Conservation (phyloP, 2,329 filamentous ascomycete species). For the Ophiostoma angusticollis region DNA sequence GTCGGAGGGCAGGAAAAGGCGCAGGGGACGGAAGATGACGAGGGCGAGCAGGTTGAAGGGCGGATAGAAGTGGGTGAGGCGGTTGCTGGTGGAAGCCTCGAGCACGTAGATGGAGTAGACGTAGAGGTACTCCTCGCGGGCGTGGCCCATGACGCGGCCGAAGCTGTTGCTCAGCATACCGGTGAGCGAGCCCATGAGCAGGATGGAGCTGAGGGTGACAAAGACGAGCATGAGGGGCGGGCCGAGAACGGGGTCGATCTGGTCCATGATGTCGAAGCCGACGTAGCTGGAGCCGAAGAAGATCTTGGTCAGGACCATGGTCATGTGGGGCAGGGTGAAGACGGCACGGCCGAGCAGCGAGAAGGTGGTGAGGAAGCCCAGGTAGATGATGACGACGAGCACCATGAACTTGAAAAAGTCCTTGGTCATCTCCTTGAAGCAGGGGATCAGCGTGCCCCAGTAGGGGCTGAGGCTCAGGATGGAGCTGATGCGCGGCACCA, state of each 20-base stretch:
- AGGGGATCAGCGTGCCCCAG: slow-evolving; percentile 81
- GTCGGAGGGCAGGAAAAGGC: slow-evolving; percentile 53
- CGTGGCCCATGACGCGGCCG: slow-evolving; percentile 48
- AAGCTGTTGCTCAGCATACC: slow-evolving; percentile 69
- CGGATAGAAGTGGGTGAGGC: slow-evolving; percentile 57
- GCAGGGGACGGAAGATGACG: slow-evolving; percentile 56
- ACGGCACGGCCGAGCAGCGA: slow-evolving; percentile 60
- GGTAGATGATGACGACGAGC: slow-evolving; percentile 64
- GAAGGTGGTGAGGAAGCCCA: slow-evolving; percentile 83
- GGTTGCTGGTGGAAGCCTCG: slow-evolving; percentile 54
- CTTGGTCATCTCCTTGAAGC: slow-evolving; percentile 86
- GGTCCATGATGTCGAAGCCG: slow-evolving; percentile 55
- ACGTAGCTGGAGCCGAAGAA: slow-evolving; percentile 68
- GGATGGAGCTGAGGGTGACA: slow-evolving; percentile 62
- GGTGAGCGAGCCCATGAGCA: slow-evolving; percentile 67
- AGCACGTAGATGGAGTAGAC: slow-evolving; percentile 57
- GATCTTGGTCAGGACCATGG: slow-evolving; percentile 65
- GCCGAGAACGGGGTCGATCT: slow-evolving; percentile 43
- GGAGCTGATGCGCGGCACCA: slow-evolving; percentile 80
- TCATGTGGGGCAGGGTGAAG: slow-evolving; percentile 55
- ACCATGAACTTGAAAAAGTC: slow-evolving; percentile 78
- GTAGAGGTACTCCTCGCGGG: slow-evolving; percentile 65
- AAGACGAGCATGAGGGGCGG: slow-evolving; percentile 58
- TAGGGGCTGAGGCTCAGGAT: slow-evolving; percentile 78
- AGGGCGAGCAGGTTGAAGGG: slow-evolving; percentile 65